A percentile compares a stretch with the other conserved stretches of the same genome.
Evolutionary conservation across 2,329 filamentous ascomycete species (phyloP).

Genomic region (Helminthosporium solani): DNA sequence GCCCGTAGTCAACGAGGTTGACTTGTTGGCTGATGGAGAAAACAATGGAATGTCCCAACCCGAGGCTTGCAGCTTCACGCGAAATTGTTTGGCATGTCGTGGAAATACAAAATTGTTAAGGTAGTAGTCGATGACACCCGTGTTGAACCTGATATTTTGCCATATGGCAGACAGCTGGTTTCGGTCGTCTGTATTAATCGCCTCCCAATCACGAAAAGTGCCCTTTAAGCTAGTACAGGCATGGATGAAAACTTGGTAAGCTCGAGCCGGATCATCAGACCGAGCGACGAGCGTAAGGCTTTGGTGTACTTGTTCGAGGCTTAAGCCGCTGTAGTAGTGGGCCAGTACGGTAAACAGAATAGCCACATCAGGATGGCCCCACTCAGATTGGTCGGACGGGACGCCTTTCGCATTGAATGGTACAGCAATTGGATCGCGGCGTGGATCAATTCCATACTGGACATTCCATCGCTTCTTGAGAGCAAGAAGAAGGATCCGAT

Average conservation of each 20-base stretch:
- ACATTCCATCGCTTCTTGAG: conserved; percentile 68
- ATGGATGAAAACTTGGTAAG: too few relatives aligned
- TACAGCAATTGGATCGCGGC: conserved; percentile 62
- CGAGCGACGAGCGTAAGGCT: too few relatives aligned
- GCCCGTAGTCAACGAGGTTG: conserved; percentile 56
- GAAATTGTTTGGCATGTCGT: conserved; percentile 63
- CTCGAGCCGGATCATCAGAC: too few relatives aligned
- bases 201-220: too few relatives aligned
- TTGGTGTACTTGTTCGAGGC: conserved; percentile 52
- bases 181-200: too few relatives aligned
- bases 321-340: conserved; percentile 64
- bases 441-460: conserved; percentile 52
- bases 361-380: conserved; percentile 64
- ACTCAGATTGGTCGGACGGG: conserved; percentile 64
- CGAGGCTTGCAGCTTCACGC: conserved; percentile 62
- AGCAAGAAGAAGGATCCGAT: conserved; percentile 60
- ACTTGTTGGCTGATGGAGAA: conserved; percentile 9
- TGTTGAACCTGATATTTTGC: conserved; percentile 48
- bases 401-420: conserved; percentile 61
- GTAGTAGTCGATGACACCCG: conserved; percentile 63
- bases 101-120: conserved; percentile 67
- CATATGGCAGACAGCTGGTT: too few relatives aligned
- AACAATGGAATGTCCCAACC: conserved; percentile 66
- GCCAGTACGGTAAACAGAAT: conserved; percentile 49
- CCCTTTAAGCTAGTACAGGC: too few relatives aligned